Base-by-base conservation (phyloP, 768 basidiomycete species). In the Galerina sulciceps region DNA sequence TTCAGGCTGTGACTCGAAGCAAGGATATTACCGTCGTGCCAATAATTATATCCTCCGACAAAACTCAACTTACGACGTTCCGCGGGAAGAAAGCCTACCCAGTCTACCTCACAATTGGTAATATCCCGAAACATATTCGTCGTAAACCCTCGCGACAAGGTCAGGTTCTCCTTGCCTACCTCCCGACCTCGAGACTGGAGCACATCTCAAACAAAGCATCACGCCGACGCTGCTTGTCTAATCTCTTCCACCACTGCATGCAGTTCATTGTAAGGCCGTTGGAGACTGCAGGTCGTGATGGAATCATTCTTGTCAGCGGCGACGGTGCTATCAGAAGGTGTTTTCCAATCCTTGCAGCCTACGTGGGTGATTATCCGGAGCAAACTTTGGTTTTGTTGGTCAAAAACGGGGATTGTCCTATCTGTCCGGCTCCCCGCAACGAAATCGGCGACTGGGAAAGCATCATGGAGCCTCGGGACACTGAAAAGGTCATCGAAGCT, bases 321-420 rank as follows among this genome's bases (percentile, higher is more conserved):
- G 77, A 82, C 67, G 75, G 80, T 0, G 1, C 57, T 0, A 31
- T 72, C 0, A 67, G 74, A 0, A 60, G 64, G 10, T 35, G 71
- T 14, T 67, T 73, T 57, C 80, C 79, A 0, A 75, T 84, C 38
- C 59, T 83, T 3, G 78, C 81, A 0, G 65, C 68, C 0, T 75
- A 75, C 58, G 60, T 75, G 3, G 74, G 73, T 0, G 78, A 81
- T 63, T 76, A 80, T 57, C 81, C 81, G 0, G 80, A 83, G 55
- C 81, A 83, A 50, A 66, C 73, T 10, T 71, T 81, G 0, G 70
- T 75, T 0, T 69, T 72, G 0, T 58, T 62, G 20, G 55, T 62
- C 9, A 72, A 71, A 36, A 65, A 38, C 2, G 64, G 66, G 0
- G 62, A 71, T 1, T 77, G 73, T 53, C 72, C 74, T 1, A 15